Conservation (phyloP, 192 early-diverging fungal species). For the Coemansia sp. region DNA sequence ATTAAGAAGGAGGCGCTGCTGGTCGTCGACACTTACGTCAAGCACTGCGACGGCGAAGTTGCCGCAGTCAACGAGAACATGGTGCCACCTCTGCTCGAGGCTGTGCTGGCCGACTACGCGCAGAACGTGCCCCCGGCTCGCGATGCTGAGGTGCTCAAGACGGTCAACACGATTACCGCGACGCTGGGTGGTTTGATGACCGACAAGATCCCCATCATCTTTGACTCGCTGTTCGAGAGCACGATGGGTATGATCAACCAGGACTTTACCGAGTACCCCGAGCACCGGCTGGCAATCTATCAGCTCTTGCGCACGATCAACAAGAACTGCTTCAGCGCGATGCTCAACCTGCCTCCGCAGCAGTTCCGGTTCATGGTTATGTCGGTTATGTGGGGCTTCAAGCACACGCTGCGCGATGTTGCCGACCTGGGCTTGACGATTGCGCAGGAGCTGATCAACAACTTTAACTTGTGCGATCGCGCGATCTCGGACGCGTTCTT, state of each 20-base stretch:
- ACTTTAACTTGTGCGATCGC: conserved; percentile 76
- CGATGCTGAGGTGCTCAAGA: conserved; percentile 93
- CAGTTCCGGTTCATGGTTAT: conserved; percentile 93
- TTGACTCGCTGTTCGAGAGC: conserved; percentile 93
- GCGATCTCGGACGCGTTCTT: conserved; percentile 82
- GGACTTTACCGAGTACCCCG: conserved; percentile 96
- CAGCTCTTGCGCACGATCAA: conserved; percentile 91
- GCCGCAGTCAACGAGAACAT: conserved; percentile 74
- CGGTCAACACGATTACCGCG: conserved; percentile 84
- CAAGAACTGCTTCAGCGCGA: conserved; percentile 88
- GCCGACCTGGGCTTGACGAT: conserved; percentile 88
- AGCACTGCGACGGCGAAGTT: conserved; percentile 82
- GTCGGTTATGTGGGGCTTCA: conserved; percentile 97
- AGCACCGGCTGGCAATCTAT: conserved; percentile 95
- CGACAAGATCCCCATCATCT: conserved; percentile 79
- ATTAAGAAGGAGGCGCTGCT: conserved; percentile 96
- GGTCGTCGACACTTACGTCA: conserved; percentile 91
- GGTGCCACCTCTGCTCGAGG: conserved; percentile 88
- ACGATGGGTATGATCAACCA: conserved; percentile 99
- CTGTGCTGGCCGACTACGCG: conserved; percentile 86
- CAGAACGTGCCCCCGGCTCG: conserved; percentile 82
- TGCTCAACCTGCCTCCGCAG: conserved; percentile 74
- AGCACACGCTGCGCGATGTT: conserved; percentile 98
- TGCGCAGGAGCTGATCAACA: conserved; percentile 81
- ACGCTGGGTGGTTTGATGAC: conserved; percentile 76